Base-by-base conservation (phyloP, 2,329 filamentous ascomycete species). In the Diplodia seriata region DNA sequence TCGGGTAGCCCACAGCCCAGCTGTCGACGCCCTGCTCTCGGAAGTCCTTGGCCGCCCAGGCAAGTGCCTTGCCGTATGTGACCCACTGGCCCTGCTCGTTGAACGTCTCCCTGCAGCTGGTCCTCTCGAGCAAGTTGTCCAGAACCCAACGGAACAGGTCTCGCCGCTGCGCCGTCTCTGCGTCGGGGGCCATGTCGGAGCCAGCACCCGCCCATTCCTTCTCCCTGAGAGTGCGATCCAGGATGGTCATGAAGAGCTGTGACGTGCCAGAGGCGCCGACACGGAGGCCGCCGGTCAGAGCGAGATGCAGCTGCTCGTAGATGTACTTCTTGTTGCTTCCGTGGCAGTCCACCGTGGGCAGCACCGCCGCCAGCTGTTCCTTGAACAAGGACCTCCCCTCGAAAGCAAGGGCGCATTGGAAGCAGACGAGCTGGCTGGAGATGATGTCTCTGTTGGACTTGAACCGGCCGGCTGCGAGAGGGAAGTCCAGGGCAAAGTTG, bases 401-500 rank as follows among this genome's bases (percentile, higher is more conserved):
- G 18, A 71, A 67, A 15, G 74, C 68, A 3, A 76, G 70, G 9
- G 75, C 74, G 65, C 76, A 78, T 63, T 77, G 76, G 68, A 78
- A 78, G 70, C 76, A 78, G 2, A 77, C 70, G 43, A 74, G 72
- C 70, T 78, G 76, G 59, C 74, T 76, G 18, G 75, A 77, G 14
- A 78, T 61, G 11, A 74, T 67, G 26, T 75, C 69, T 6, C 72
- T 67, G 36, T 75, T 76, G n/a, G 71, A 71, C 12, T 56, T 14
- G 15, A 72, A 74, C 12, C 68, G 65, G 63, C 74, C 76, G 26
- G 75, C 76, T 20, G 76, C 76, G 7, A 77, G 73, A 5, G 76
- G 75, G 38, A 76, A 77, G 63, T 78, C 74, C 61, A 77, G 74
- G 6, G 75, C 76, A 53, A 77, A 78, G 67, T 78, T 74, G 18